Conservation (phyloP, 2,329 filamentous ascomycete species). For the Fusarium duplospermum region DNA sequence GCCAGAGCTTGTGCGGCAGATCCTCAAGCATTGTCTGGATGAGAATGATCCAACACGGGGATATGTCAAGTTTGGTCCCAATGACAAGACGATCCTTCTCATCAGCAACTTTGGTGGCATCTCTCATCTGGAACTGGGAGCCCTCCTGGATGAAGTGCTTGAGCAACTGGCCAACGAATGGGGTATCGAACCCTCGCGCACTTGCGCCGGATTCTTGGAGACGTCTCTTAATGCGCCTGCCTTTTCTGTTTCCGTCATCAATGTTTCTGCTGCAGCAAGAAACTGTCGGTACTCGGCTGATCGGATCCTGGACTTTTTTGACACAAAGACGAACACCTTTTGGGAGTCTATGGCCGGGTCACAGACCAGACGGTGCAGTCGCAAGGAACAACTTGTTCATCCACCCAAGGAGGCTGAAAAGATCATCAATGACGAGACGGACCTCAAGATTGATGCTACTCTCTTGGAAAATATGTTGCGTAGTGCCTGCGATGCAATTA, state of each 20-base stretch:
- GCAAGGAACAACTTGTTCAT: constrained; percentile 58
- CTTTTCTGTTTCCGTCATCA: constrained; percentile 76
- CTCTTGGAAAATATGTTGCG: constrained; percentile 67
- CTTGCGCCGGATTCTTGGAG: constrained; percentile 73
- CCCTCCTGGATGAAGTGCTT: constrained; percentile 64
- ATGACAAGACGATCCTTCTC: constrained; percentile 64
- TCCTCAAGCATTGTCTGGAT: constrained; percentile 71
- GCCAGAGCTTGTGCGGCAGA: constrained; percentile 63
- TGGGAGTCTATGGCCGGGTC: constrained; percentile 65
- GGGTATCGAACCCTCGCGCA: constrained; percentile 63
- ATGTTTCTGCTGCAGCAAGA: constrained; percentile 61
- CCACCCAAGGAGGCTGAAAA: constrained; percentile 50
- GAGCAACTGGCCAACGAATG: constrained; percentile 61
- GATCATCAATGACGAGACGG: constrained; percentile 53
- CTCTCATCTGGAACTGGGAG: constrained; percentile 67
- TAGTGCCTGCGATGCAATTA: constrained; percentile 62
- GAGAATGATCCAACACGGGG: constrained; percentile 62
- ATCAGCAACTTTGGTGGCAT: constrained; percentile 71
- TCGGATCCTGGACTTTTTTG: constrained; percentile 73
- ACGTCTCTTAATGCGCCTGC: constrained; percentile 79
- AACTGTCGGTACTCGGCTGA: constrained; percentile 59
- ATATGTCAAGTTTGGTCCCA: constrained; percentile 60
- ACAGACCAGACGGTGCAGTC: constrained; percentile 52
- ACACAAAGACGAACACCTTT: constrained; percentile 68
- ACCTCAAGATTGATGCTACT: constrained; percentile 62